Conservation (phyloP, 371 early-diverging fungal species). For the Rhizopus stolonifer region DNA sequence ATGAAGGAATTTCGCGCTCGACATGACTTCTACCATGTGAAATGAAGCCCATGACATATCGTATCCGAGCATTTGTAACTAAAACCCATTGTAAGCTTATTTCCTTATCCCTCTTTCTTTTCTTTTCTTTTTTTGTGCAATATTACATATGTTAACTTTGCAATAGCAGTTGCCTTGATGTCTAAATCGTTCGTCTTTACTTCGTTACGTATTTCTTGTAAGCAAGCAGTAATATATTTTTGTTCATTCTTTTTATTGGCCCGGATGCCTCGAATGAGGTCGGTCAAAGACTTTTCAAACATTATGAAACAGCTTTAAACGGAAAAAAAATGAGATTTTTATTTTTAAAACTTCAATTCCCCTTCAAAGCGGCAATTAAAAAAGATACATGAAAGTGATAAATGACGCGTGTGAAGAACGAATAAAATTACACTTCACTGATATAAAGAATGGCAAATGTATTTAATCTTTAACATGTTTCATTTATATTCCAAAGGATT, state of each 20-base stretch:
- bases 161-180: conserved; percentile 84
- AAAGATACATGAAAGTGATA: neutral
- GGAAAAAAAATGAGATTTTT: neutral
- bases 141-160: conserved; percentile 83
- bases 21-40: conserved; percentile 97
- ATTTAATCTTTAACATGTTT: no score
- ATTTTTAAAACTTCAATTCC: neutral
- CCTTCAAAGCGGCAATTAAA: neutral
- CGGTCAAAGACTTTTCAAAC: conserved; percentile 83
- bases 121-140: no score
- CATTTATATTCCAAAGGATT: no score
- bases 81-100: neutral
- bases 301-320: conserved; percentile 34
- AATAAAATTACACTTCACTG: no score
- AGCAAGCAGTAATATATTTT: conserved; percentile 77
- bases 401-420: no score
- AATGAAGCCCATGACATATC: conserved; percentile 97
- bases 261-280: conserved; percentile 91
- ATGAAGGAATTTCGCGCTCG: conserved; percentile 78
- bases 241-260: conserved; percentile 91
- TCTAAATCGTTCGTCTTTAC: conserved; percentile 82
- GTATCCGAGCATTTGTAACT: conserved; percentile 96
- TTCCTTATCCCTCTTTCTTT: no score
- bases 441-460: no score
- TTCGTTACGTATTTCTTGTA: conserved; percentile 89